Conservation (phyloP, 805 yeast genomes). For the Starmerella potacharoeniae region DNA sequence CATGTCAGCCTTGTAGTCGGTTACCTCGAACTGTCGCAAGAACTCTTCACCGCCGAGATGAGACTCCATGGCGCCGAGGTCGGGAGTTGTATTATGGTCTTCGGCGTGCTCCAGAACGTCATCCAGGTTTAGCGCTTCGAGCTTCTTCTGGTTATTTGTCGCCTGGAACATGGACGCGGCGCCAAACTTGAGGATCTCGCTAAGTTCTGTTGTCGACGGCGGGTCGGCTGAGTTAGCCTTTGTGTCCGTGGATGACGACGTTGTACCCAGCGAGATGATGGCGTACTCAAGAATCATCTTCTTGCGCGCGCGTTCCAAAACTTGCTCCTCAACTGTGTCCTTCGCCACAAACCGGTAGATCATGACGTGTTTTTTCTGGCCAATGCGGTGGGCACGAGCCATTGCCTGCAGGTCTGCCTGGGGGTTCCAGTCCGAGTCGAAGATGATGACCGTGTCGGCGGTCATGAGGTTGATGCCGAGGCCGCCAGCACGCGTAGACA, state of each 20-base stretch:
- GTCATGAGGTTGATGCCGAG: constrained; percentile 97
- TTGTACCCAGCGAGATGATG: constrained; percentile 90
- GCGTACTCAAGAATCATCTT: constrained; percentile 98
- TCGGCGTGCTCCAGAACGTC: constrained; percentile 95
- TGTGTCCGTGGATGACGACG: constrained; percentile 44
- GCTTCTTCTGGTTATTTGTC: constrained; percentile 85
- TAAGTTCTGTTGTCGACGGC: constrained; percentile 72
- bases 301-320: constrained; percentile 88
- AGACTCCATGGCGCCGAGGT: constrained; percentile 70
- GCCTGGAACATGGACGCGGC: constrained; percentile 98
- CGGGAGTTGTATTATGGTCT: constrained; percentile 93
- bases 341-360: constrained; percentile 96
- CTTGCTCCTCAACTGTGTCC: constrained; percentile 96
- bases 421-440: constrained; percentile 98
- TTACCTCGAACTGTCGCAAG: constrained; percentile 91
- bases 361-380: constrained; percentile 97
- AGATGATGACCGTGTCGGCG: constrained; percentile 95
- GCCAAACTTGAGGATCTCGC: constrained; percentile 92
- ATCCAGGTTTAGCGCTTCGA: constrained; percentile 89
- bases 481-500: constrained; percentile 98
- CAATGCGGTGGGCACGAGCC: constrained; percentile 99
- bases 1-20: constrained; percentile 95
- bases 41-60: constrained; percentile 97
- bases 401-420: constrained; percentile 98
- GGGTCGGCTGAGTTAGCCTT: constrained; percentile 41